Evolutionary conservation across 768 basidiomycete species (phyloP), one percentile per base, ranked within the genome.

Genomic region (Porphyrellus cyaneotinctus): DNA sequence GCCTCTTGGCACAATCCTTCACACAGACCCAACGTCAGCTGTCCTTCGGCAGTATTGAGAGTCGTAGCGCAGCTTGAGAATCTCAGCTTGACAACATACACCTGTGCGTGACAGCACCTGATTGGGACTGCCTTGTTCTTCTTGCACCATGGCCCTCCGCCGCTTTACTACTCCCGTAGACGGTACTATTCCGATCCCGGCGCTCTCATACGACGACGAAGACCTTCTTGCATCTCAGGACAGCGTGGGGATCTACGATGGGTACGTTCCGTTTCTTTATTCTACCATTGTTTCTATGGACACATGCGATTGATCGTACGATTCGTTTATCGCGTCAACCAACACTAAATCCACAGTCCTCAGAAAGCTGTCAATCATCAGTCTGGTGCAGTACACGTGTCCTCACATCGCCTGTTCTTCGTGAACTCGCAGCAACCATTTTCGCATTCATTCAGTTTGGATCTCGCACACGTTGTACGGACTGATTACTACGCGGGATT

Each of bases 401-500:
- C 95, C 0, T 87, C 84, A 2, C 91, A 95, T 64, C 85, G 95
- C 30, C 72, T 97, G 0, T 85, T 97, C 74, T 94, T 89, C 72
- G 75, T 92, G 56, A 81, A 89, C 64, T 59, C 69, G 28, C 64
- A 73, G 30, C 72, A 79, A 45, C 69, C 80, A 17, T 66, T 63
- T n/a, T 65, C 71, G 2, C 69, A 78, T 35, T 94, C 91, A 0
- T 85, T 93, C 61, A 74, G 77, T 13, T 64, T 95, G 54, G 78
- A 83, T 58, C 79, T 97, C 17, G 70, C 76, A 0, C 72, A 72
- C 57, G 75, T 97, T 43, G 70, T 72, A 0, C 86, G 85, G 61
- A 95, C 94, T 2, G 91, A 97, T 49, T 79, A 87, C 68, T 97
- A 95, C 65, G 84, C 85, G 4, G 93, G 95, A 2, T 81, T 97